A percentile compares a stretch with the other conserved stretches of the same genome.
These are phyloP conservation scores for Fusarium graminum DNA, from an alignment of 2,329 filamentous ascomycete genomes.

Conservation along the genomic window DNA sequence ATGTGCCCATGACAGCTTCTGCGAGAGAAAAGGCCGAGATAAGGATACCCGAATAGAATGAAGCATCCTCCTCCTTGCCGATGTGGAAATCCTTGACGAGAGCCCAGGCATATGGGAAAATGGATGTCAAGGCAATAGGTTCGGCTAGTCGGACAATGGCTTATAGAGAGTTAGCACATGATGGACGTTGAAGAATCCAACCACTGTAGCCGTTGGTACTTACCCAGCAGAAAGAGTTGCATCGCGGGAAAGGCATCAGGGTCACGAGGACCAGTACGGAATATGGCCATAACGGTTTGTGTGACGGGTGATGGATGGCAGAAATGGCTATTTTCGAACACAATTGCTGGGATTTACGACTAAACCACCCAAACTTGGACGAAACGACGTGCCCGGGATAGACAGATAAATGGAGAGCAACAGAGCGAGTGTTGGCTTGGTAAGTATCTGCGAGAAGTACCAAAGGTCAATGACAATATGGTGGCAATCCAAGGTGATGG, in stretches of 20 bases:
- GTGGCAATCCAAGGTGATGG: slow-evolving; percentile 4
- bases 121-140: slow-evolving; percentile 91
- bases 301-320: slow-evolving; percentile 10
- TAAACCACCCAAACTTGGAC: slow-evolving; percentile 5
- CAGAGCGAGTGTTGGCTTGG: slow-evolving; percentile 7
- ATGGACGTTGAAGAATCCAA: slow-evolving; percentile 65
- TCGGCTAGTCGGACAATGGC: slow-evolving; percentile 94
- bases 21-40: slow-evolving; percentile 88
- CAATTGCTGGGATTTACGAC: slow-evolving; percentile 12
- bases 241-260: slow-evolving; percentile 82
- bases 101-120: slow-evolving; percentile 92
- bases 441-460: slow-evolving; percentile 4
- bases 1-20: slow-evolving; percentile 87
- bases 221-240: slow-evolving; percentile 88
- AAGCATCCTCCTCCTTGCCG: slow-evolving; percentile 79
- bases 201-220: slow-evolving; percentile 50
- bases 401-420: slow-evolving; percentile 8
- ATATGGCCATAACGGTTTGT: slow-evolving; percentile 65
- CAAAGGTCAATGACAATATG: slow-evolving; percentile 3
- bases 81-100: slow-evolving; percentile 82
- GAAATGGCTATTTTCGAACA: slow-evolving; percentile 10
- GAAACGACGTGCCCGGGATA: slow-evolving; percentile 8
- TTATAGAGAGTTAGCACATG: slow-evolving; percentile 53
- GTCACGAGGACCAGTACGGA: slow-evolving; percentile 66
- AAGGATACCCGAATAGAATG: slow-evolving; percentile 87